Evolutionary conservation across 2,329 filamentous ascomycete species (phyloP).

Genomic region (Blastomyces percursus): DNA sequence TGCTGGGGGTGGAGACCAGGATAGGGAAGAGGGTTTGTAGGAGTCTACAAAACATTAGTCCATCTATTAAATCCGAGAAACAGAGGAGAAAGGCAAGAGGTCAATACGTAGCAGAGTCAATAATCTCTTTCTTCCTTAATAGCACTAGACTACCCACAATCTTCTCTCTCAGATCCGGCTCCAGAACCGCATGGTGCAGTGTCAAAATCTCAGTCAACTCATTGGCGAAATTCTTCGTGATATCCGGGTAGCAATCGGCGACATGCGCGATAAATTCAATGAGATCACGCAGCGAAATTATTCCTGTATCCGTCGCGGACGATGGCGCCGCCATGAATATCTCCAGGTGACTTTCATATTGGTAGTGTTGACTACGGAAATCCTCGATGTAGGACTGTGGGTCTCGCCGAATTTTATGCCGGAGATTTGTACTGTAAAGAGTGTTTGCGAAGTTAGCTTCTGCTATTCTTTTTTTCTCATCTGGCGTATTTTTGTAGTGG

Average conservation of each 20-base stretch:
- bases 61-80: neutral
- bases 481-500: conserved; percentile 11
- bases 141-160: conserved; percentile 83
- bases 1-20: conserved; percentile 82
- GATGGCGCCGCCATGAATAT: conserved; percentile 80
- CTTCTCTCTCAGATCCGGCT: conserved; percentile 83
- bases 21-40: conserved; percentile 92
- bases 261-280: conserved; percentile 92
- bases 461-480: neutral
- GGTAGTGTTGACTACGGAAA: conserved; percentile 75
- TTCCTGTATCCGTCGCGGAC: conserved; percentile 63
- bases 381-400: conserved; percentile 85
- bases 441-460: conserved; percentile 16
- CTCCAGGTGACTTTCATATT: conserved; percentile 83
- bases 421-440: conserved; percentile 57
- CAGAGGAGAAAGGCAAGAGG: neutral
- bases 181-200: conserved; percentile 70
- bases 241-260: conserved; percentile 79
- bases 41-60: conserved; percentile 35
- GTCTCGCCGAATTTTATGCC: conserved; percentile 84
- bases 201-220: conserved; percentile 73
- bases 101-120: conserved; percentile 60
- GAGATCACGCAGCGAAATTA: conserved; percentile 77
- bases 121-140: conserved; percentile 78
- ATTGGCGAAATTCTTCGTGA: conserved; percentile 64